These are phyloP conservation scores for Cryptococcus sp. DNA, from an alignment of 1,284 basidiomycete species.

Conservation along the genomic window DNA sequence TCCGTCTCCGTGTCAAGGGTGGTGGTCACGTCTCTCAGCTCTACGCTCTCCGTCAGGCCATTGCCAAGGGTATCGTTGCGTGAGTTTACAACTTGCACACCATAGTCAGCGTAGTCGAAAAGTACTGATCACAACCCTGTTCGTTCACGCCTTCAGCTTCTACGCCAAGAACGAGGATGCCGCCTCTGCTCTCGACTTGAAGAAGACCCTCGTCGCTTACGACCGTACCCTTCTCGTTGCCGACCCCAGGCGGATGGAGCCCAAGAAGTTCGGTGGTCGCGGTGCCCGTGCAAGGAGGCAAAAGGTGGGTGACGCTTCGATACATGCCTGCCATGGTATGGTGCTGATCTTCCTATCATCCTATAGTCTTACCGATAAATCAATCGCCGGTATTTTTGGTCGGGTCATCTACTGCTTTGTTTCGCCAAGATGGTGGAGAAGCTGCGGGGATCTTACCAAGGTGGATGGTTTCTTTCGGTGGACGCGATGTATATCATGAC, in stretches of 20 bases:
- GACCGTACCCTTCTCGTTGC: conserved; percentile 94
- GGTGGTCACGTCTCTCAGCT: conserved; percentile 99
- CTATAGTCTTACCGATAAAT: conserved; percentile 80
- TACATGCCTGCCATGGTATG: neutral
- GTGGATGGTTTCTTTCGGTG: conserved; percentile 15
- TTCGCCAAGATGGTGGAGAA: no score
- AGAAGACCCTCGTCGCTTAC: conserved; percentile 94
- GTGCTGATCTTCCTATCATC: neutral
- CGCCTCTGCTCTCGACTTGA: conserved; percentile 91
- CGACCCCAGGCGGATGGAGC: conserved; percentile 98
- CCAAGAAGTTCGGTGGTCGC: conserved; percentile 97
- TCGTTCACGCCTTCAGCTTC: conserved; percentile 55
- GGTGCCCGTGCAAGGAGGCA: conserved; percentile 96
- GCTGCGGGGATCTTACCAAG: neutral
- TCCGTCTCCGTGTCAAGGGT: conserved; percentile 97
- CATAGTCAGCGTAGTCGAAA: conserved; percentile 29
- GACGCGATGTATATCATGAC: conserved; percentile 42
- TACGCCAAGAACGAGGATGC: conserved; percentile 99
- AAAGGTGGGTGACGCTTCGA: conserved; percentile 58
- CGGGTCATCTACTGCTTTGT: neutral
- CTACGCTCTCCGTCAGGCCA: conserved; percentile 99
- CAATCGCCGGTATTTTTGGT: conserved; percentile 12
- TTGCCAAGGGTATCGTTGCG: conserved; percentile 96
- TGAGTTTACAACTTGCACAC: conserved; percentile 49
- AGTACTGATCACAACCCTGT: no score